These are phyloP conservation scores for Fraxinus xanthoxyloides DNA, from an alignment of 305 asterid genomes.

Conservation along the genomic window DNA sequence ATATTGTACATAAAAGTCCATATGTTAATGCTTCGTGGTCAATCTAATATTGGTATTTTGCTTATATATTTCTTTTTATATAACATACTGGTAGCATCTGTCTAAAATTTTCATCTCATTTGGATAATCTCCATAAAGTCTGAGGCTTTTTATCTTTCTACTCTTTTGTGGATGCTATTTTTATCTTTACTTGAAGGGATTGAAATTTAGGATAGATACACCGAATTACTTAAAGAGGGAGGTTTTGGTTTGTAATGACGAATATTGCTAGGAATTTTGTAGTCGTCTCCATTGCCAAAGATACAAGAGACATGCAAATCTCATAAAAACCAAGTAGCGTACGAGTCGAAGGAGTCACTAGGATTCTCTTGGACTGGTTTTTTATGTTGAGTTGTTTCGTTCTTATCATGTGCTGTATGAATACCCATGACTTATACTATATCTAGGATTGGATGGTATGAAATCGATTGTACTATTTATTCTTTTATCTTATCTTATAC, in stretches of 20 bases:
- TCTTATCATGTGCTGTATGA: neutral
- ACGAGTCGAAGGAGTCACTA: neutral
- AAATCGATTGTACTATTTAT: neutral
- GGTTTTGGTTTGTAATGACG: neutral
- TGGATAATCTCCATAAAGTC: neutral
- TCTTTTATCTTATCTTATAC: too few species aligned
- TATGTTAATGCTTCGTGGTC: neutral
- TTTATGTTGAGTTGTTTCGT: neutral
- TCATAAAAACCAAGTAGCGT: neutral
- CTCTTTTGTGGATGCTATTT: neutral
- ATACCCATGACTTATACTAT: neutral
- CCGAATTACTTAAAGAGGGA: neutral
- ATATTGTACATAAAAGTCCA: neutral
- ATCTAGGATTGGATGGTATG: neutral
- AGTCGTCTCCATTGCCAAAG: neutral
- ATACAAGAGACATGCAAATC: neutral
- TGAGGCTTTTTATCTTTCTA: neutral
- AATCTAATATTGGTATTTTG: neutral
- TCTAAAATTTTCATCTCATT: neutral
- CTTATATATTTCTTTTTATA: neutral
- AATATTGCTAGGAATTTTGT: neutral
- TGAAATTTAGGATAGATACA: neutral
- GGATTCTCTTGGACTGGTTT: neutral
- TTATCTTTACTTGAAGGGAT: neutral
- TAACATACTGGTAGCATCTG: neutral